Base-by-base conservation (phyloP, 2,329 filamentous ascomycete species). In the Aspergillus intermedius region DNA sequence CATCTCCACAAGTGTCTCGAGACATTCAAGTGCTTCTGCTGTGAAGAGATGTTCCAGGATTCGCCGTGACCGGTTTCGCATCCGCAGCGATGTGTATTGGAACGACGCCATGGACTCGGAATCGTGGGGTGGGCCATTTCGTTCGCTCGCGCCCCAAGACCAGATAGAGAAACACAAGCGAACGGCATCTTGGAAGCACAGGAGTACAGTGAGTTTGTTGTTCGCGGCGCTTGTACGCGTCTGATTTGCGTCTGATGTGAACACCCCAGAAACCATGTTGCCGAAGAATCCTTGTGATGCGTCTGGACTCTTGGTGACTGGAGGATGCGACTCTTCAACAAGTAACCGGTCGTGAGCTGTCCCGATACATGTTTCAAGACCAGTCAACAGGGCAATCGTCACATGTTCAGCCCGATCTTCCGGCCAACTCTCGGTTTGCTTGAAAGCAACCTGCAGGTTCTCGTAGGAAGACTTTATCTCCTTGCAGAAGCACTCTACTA, bases 171-270 rank as follows among this genome's bases (percentile, higher is more conserved):
- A 94, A 67, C 91, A 95, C 44, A 95, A 87, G 21, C 89, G 83
- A 50, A 97, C 88, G 1, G 91, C 89, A 65, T 98, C 94, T 67
- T 97, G 91, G 64, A 98, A 95, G 9, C 91, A 94, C n/a, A 98
- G 77, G 40, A 96, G 77, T 17, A 98, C 91, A 0, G 93, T 97
- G 19, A 98, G 77, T 42, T 91, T 82, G 59, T 93, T 91, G 61
- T 97, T 98, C 7, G 91, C 90, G n/a, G 88, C 90, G 6, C 85
- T 82, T 50, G 84, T 89, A 44, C 90, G 83, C n/a, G 82, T 79
- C 52, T 91, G 87, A 2, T 80, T 83, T 1, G 81, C 76, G 50
- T 96, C 90, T 1, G 86, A 81, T 34, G 88, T 80, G 64, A 95
- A 95, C 0, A 95, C 88, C 1, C 89, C 89, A 1, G 90, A 93